Base-by-base conservation (phyloP, 305 asterid species). In the Rubia balearica region DNA sequence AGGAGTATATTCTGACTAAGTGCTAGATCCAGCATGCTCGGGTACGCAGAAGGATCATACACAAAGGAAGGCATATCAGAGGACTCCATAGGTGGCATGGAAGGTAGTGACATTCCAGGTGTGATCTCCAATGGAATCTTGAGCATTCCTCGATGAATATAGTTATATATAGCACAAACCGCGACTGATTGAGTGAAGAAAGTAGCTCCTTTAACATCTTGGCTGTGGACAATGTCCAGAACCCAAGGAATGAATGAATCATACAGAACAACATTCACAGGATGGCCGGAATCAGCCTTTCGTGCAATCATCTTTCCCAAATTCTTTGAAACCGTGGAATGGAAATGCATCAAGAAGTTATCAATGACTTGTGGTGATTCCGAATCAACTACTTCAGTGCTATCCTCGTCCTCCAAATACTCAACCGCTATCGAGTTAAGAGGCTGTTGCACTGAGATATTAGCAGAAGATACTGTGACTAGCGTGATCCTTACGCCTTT, bases 61-160 rank as follows among this genome's bases (percentile, higher is more conserved):
- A 73, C 64, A 53, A 79, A 76, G 33, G 75, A 73, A 73, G 87
- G 89, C 56, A 85, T 69, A 79, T 83, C 87, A 10, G 57, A 17
- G 1, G 55, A 16, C 70, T 72, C 79, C 61, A 83, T 6, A 1
- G n/a, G 61, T 6, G 81, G 76, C 76, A 79, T 49, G 14, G 75
- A 62, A 48, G 78, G 83, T 42, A 79, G 43, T 8, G 69, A 71
- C 57, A 81, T 48, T 13, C 19, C 14, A 13, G 14, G n/a, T 12
- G 40, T 3, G 4, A 36, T 12, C 42, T 60, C 68, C 45, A 67
- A 48, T n/a, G 83, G 86, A 74, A 65, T 24, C 14, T 59, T 66
- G 8, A 82, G 41, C 12, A 61, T 57, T 73, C 86, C 86, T 53
- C 69, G 68, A 38, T 74, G 42, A 22, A 79, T 71, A 11, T 67